Evolutionary conservation across 345 rosid species (phyloP).

Genomic region (Cochlearia excelsa): DNA sequence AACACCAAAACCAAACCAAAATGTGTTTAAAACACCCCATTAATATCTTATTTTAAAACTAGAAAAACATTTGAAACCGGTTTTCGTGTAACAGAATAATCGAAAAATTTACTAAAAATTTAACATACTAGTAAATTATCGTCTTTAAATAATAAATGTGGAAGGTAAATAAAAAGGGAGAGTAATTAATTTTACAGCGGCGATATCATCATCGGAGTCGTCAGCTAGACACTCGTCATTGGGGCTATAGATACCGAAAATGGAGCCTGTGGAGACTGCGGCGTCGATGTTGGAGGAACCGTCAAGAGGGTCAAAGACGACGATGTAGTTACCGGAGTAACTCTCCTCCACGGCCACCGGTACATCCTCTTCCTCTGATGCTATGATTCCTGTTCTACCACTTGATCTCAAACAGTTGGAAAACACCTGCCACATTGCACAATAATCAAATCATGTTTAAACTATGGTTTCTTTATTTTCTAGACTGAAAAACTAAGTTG

Average conservation of each 20-base stretch:
- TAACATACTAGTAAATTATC: too few relatives aligned
- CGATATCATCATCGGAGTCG: conserved; percentile 50
- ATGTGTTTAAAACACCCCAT: not conserved
- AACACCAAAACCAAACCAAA: not conserved
- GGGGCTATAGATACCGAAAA: conserved; percentile 91
- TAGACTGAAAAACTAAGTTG: too few relatives aligned
- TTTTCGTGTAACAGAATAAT: too few relatives aligned
- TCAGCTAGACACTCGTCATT: conserved; percentile 86
- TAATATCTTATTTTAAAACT: too few relatives aligned
- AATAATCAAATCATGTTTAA: too few relatives aligned
- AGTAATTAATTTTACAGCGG: conserved; percentile 39
- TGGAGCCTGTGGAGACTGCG: conserved; percentile 95
- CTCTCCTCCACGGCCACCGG: conserved; percentile 96
- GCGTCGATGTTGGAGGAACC: conserved; percentile 97
- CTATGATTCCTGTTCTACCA: conserved; percentile 91
- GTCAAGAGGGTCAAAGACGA: conserved; percentile 90
- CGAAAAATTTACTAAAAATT: too few relatives aligned
- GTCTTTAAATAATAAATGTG: not conserved
- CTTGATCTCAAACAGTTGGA: conserved; percentile 89
- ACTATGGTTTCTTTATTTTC: too few relatives aligned
- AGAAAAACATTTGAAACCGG: too few relatives aligned
- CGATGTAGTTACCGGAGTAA: conserved; percentile 90
- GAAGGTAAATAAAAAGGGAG: not conserved
- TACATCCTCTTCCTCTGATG: conserved; percentile 96
- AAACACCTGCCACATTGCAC: conserved; percentile 54